phyloP scores from a whole-genome alignment of 139 green algal genomes.

The Astrephomene gubernaculifera region DNA sequence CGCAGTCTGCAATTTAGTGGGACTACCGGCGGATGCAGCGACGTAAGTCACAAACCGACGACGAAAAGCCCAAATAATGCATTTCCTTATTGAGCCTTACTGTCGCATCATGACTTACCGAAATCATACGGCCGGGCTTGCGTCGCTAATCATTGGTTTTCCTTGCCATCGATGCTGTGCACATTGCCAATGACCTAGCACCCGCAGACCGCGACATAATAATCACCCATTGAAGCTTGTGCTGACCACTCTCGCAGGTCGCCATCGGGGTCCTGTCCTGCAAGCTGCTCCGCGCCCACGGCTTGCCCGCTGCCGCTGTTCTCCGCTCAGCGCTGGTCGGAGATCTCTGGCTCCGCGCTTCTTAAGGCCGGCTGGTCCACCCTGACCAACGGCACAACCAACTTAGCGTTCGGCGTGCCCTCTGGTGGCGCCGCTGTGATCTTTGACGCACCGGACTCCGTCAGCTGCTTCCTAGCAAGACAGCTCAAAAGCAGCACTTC shows the following conservation, averaged over 20 bases:
- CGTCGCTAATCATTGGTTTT: too few relatives aligned
- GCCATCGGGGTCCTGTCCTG: background rate
- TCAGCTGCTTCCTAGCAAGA: conserved; percentile 19
- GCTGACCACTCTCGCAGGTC: background rate
- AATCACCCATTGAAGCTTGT: background rate
- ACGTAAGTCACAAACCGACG: too few relatives aligned
- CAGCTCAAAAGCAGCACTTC: background rate
- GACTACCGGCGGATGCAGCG: background rate
- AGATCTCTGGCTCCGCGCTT: background rate
- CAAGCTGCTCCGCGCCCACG: background rate
- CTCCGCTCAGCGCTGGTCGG: background rate
- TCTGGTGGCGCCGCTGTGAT: background rate
- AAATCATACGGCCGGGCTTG: too few relatives aligned
- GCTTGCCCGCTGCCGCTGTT: background rate
- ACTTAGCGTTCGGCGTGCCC: background rate
- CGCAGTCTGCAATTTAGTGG: background rate
- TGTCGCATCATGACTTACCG: too few relatives aligned
- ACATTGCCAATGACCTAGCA: too few relatives aligned
- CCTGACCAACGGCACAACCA: background rate
- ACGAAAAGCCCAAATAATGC: too few relatives aligned
- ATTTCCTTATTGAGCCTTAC: too few relatives aligned
- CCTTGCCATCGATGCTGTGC: too few relatives aligned
- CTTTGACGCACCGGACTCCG: background rate
- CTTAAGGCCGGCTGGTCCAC: background rate
- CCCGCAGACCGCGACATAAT: too few relatives aligned